Evolutionary conservation across 306 rosid species (phyloP), one percentile per base, ranked within the genome.

Genomic region (Morella rubra): DNA sequence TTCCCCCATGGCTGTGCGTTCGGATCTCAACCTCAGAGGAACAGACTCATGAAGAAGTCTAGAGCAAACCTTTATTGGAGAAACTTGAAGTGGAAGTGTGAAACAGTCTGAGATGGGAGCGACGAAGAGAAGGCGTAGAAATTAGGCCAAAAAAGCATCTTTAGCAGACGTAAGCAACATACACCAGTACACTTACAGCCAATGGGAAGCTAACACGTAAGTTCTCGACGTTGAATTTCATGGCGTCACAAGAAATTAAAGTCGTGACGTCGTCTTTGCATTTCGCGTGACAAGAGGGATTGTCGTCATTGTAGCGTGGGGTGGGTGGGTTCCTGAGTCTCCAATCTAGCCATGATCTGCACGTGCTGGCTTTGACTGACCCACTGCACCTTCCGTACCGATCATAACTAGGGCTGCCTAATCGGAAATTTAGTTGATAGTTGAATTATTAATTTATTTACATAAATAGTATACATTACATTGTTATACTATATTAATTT

Each of bases 1-100:
- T 79, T 86, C 90, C 51, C 73, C 82, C 88, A 85, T 85, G 79
- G 59, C 46, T 73, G 64, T 1, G 58, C 59, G 55, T 44, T 22
- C 32, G 20, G 56, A 80, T 71, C 71, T 79, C 77, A 73, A 79
- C 77, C 84, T 79, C 82, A 73, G 65, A 14, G 72, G 37, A 5
- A 41, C 44, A 69, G 22, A 32, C 37, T 32, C 37, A 0, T 32
- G 37, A n/a, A n/a, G n/a, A 32, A 32, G 37, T 32, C 3, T 32
- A 32, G 37, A 32, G 37, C 37, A 32, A 3, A 32, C 37, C 37
- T 32, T 32, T 32, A 2, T 32, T 32, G 37, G 37, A 32, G 37
- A 32, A 32, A 32, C 37, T 32, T 54, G 22, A 8, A 64, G 44
- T 45, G 1, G 0, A 10, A 40, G 70, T 65, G 24, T 8, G 59